Conservation (phyloP, 164 flowering plant genomes). For the Magnolia changhungtana region DNA sequence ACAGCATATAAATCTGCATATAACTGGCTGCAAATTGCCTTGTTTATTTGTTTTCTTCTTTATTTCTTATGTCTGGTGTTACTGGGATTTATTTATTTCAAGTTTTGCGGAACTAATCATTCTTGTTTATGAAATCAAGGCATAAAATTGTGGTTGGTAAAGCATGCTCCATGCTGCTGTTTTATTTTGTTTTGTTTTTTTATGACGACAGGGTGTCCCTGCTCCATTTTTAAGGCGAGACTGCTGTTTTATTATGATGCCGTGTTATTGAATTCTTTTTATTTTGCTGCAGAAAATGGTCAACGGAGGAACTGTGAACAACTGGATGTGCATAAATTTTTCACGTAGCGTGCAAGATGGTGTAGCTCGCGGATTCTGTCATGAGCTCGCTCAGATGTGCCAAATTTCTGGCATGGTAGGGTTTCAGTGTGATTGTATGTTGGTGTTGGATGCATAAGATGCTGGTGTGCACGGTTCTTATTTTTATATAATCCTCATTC, state of each 20-base stretch:
- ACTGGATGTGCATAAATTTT: constrained; percentile 88
- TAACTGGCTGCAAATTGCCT: too few species aligned
- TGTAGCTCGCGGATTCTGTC: constrained; percentile 68
- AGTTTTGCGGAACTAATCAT: too few species aligned
- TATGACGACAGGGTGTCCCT: neutral
- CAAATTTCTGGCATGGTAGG: constrained; percentile 84
- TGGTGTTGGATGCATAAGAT: neutral
- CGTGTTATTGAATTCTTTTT: neutral
- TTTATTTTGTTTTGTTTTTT: neutral
- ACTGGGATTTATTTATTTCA: too few species aligned
- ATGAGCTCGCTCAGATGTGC: constrained; percentile 89
- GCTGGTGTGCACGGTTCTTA: neutral
- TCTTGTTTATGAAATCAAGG: too few species aligned
- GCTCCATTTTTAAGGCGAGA: neutral
- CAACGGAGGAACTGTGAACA: constrained; percentile 82
- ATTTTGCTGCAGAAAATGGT: constrained; percentile 42
- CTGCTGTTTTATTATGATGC: neutral
- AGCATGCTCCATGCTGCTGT: neutral
- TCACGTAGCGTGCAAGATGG: constrained; percentile 73
- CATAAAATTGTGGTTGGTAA: too few species aligned
- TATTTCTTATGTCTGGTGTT: too few species aligned
- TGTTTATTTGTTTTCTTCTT: too few species aligned
- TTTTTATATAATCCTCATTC: neutral
- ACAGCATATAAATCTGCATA: too few species aligned
- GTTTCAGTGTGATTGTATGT: neutral